Base-by-base conservation (phyloP, 106 monocot species). In the Vanilla planifolia region DNA sequence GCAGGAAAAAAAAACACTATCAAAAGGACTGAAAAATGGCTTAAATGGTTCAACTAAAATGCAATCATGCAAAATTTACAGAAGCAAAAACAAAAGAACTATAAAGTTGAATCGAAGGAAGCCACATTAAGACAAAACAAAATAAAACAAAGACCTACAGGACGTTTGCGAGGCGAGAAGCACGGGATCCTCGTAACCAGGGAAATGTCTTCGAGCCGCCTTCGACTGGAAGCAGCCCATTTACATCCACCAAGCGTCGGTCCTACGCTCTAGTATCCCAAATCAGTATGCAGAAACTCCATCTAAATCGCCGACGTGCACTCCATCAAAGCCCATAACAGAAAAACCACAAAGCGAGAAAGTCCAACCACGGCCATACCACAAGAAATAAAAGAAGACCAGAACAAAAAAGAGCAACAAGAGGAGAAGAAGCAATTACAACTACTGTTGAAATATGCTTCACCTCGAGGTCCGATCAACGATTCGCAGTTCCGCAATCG, bases 141-240 rank as follows among this genome's bases (percentile, higher is more conserved):
- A 26, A 6, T 39, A 51, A 59, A 20, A 43, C 11, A 1, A 21
- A 33, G 30, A 64, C 88, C 76, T 70, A 93, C 93, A 93, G 33
- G 79, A 77, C n/a, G 93, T 93, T 53, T 88, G 68, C 9, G 89
- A 85, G 43, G 93, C 89, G 25, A 93, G 82, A 63, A 72, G 59
- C 22, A 89, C 79, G 6, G 89, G 81, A 55, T 93, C 71, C 68
- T 93, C 89, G 52, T 80, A 79, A 27, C 82, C 82, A 17, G 76
- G 81, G 60, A 64, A 70, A 21, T 75, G 81, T 48, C 63, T 76
- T 70, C 56, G 43, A 21, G 26, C 39, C 51, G 57, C 85, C 52
- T 61, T 93, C 14, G 93, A 85, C 29, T 55, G 71, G 61, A 79
- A 70, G 71, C 93, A 93, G 66, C 93, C 93, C 93, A 93, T 93